Evolutionary conservation across 306 rosid species (phyloP).

Genomic region (Arachis stenosperma): DNA sequence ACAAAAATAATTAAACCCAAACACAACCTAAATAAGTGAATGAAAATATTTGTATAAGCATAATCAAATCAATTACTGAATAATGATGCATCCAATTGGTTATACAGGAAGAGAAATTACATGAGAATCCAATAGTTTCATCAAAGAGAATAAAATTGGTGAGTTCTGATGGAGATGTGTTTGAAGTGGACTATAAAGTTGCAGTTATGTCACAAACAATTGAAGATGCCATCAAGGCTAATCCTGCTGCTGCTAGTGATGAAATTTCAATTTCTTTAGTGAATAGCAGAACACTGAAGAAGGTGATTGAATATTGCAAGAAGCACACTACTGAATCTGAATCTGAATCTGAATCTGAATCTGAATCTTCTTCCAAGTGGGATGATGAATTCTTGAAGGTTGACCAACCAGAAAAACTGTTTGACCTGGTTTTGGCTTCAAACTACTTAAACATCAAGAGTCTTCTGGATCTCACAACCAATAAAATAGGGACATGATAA

Average conservation of each 20-base stretch:
- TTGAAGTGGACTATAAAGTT: conserved; percentile 54
- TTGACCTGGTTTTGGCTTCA: conserved; percentile 59
- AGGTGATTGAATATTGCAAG: conserved; percentile 65
- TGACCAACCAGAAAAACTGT: conserved; percentile 51
- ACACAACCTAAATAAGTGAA: no score
- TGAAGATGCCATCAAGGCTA: conserved; percentile 50
- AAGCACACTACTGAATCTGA: conserved; percentile 44
- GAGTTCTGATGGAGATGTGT: conserved; percentile 62
- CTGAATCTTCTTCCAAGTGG: conserved; percentile 31
- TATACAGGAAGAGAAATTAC: conserved; percentile 32
- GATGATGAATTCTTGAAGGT: conserved; percentile 57
- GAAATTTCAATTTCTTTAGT: conserved; percentile 54
- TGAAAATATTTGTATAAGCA: no score
- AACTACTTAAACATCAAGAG: conserved; percentile 59
- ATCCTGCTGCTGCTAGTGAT: conserved; percentile 42
- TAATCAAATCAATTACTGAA: no score
- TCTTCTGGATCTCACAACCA: conserved; percentile 47
- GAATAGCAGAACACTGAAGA: conserved; percentile 56
- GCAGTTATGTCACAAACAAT: conserved; percentile 66
- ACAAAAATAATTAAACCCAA: no score
- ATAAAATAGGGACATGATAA: conserved; percentile 54
- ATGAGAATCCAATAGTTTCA: conserved; percentile 34
- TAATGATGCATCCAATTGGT: neutral
- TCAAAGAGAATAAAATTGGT: conserved; percentile 56
- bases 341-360: no score